Conservation (phyloP, 805 yeast species). For the Yarrowia sp. region DNA sequence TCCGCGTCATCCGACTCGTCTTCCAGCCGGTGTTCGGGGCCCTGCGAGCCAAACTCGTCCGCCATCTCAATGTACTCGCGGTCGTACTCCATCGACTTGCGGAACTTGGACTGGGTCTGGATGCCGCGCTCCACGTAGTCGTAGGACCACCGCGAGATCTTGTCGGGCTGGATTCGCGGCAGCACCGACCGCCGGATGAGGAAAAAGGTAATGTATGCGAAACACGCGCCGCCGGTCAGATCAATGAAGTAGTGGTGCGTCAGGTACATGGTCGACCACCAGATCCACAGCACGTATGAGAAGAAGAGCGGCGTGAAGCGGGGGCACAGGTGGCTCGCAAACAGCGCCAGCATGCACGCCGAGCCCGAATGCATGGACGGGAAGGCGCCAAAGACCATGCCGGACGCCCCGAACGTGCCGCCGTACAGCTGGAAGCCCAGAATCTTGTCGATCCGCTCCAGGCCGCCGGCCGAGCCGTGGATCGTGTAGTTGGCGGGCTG, state of each 20-base stretch:
- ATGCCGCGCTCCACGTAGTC: slow-evolving; percentile 51
- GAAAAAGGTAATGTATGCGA: slow-evolving; percentile 73
- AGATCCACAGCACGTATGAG: slow-evolving; percentile 85
- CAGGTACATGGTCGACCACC: slow-evolving; percentile 99
- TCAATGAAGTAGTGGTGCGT: slow-evolving; percentile 97
- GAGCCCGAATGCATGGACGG: slow-evolving; percentile 91
- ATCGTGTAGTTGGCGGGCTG: slow-evolving; percentile 89
- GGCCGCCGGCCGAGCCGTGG: slow-evolving; percentile 96
- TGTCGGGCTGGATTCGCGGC: slow-evolving; percentile 58
- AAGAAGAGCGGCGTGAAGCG: slow-evolving; percentile 67
- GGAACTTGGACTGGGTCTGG: slow-evolving; percentile 42
- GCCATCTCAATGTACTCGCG: slow-evolving; percentile 44
- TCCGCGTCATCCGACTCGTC: slow-evolving; percentile 38
- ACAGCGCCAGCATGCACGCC: slow-evolving; percentile 91
- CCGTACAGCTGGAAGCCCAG: slow-evolving; percentile 85
- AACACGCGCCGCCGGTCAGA: slow-evolving; percentile 89
- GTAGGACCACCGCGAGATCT: slow-evolving; percentile 54
- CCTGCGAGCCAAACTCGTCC: slow-evolving; percentile 32
- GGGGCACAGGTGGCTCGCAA: slow-evolving; percentile 85
- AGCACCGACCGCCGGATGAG: slow-evolving; percentile 68
- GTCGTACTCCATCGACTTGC: slow-evolving; percentile 45
- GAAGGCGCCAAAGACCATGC: slow-evolving; percentile 90
- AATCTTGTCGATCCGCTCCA: slow-evolving; percentile 81
- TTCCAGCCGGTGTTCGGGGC: slow-evolving; percentile 31
- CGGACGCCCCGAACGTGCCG: slow-evolving; percentile 79